phyloP scores from a whole-genome alignment of 164 flowering plant genomes.

The Macadamia tetraphylla region DNA sequence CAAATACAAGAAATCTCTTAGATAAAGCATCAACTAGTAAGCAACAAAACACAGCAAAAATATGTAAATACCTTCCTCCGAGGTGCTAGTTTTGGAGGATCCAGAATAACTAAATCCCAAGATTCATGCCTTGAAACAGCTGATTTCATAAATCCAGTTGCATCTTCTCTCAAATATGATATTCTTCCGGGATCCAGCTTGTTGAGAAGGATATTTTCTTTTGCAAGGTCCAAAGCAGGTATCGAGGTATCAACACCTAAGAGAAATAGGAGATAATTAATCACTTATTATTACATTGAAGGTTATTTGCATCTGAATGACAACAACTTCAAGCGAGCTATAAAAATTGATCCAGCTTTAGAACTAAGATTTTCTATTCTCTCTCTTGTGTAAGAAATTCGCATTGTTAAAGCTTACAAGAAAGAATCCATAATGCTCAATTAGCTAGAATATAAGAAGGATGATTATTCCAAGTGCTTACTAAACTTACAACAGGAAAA shows the following conservation, averaged over 20 bases:
- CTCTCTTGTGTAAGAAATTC: too few relatives aligned
- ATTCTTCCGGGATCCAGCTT: constrained; percentile 52
- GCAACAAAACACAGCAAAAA: not conserved
- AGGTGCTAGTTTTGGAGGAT: constrained; percentile 96
- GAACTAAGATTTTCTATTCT: too few relatives aligned
- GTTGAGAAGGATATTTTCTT: constrained; percentile 72
- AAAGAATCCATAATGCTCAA: not conserved
- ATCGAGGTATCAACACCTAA: constrained; percentile 77
- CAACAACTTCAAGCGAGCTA: not conserved
- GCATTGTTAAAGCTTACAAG: too few relatives aligned
- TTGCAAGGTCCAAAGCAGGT: constrained; percentile 86
- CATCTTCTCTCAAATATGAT: constrained; percentile 71
- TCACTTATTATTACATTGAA: not conserved
- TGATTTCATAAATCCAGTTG: constrained; percentile 63
- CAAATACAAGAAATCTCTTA: not conserved
- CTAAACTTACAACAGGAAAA: too few relatives aligned
- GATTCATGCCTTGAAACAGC: constrained; percentile 54
- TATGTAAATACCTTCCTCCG: constrained; percentile 53
- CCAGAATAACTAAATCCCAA: constrained; percentile 91
- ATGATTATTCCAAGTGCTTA: too few relatives aligned
- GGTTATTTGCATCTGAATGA: not conserved
- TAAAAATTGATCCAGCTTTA: too few relatives aligned
- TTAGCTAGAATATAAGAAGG: not conserved
- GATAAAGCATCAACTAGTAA: not conserved
- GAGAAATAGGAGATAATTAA: constrained; percentile 4